These are phyloP conservation scores for Calvatia gigantea DNA, from an alignment of 768 basidiomycete species.

Conservation along the genomic window DNA sequence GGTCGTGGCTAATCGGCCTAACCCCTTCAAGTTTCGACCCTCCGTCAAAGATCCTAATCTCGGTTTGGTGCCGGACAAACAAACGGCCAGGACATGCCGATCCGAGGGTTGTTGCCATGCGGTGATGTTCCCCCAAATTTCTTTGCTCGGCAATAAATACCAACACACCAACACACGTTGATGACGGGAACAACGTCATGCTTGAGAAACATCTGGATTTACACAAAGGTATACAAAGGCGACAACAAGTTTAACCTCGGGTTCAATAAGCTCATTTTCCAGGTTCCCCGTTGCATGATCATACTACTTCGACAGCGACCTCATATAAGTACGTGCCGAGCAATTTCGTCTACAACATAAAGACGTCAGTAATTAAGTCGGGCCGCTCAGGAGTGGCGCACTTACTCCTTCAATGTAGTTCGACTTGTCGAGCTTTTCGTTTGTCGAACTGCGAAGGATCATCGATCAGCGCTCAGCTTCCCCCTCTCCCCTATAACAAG, in stretches of 20 bases:
- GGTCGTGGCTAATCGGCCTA: background rate
- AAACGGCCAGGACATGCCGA: background rate
- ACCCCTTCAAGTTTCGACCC: background rate
- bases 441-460: conserved; percentile 80
- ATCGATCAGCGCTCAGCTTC: no score
- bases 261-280: no score
- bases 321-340: conserved; percentile 83
- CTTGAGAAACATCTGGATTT: no score
- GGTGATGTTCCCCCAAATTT: no score
- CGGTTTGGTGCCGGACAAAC: background rate
- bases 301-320: no score
- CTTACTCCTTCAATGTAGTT: conserved; percentile 88
- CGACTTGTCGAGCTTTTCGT: conserved; percentile 89
- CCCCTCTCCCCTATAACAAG: background rate
- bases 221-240: no score
- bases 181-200: no score
- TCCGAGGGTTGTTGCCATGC: background rate
- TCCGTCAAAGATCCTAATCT: background rate
- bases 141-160: no score
- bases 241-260: no score
- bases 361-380: conserved; percentile 1
- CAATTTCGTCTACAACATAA: conserved; percentile 53
- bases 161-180: no score
- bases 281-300: background rate
- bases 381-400: background rate